phyloP scores from a whole-genome alignment of 257 asterid genomes.

The Fraxinus cuspidata region DNA sequence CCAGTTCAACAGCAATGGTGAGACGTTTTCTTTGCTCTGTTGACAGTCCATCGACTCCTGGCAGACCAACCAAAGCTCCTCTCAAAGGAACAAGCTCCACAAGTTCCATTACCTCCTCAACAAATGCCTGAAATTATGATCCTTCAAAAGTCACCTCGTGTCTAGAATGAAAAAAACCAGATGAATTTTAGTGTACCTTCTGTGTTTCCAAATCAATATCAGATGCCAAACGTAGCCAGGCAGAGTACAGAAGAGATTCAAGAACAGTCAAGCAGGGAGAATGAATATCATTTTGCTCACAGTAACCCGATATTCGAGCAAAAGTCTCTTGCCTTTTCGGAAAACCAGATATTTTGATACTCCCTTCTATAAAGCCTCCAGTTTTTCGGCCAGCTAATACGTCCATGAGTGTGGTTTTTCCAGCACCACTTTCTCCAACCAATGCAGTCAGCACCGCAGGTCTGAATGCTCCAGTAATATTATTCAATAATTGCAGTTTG shows the following conservation, averaged over 20 bases:
- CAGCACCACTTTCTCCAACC: slow-evolving; percentile 97
- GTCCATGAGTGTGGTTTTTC: slow-evolving; percentile 97
- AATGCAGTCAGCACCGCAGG: slow-evolving; percentile 95
- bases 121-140: slow-evolving; percentile 41
- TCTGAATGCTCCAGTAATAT: slow-evolving; percentile 86
- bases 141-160: slow-evolving; percentile 30
- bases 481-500: slow-evolving; percentile 68
- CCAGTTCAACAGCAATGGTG: slow-evolving; percentile 67
- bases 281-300: slow-evolving; percentile 96
- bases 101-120: slow-evolving; percentile 66
- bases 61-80: slow-evolving; percentile 55
- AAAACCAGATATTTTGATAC: slow-evolving; percentile 75
- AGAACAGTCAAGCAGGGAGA: slow-evolving; percentile 89
- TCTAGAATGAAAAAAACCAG: slow-evolving; percentile 13
- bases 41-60: slow-evolving; percentile 53
- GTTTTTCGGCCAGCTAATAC: slow-evolving; percentile 96
- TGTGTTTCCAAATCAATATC: slow-evolving; percentile 82
- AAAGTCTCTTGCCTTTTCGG: slow-evolving; percentile 90
- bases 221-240: slow-evolving; percentile 79
- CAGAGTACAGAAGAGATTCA: slow-evolving; percentile 91
- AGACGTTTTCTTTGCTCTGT: slow-evolving; percentile 64
- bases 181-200: slow-evolving; percentile 49
- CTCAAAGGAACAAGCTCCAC: slow-evolving; percentile 49
- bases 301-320: slow-evolving; percentile 95
- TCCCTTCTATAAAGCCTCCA: slow-evolving; percentile 88